Percentiles rank a stretch among this genome's conserved stretches.
These are phyloP conservation scores for Aureobasidium leucospermi DNA, from an alignment of 2,329 filamentous ascomycete genomes.

Conservation along the genomic window DNA sequence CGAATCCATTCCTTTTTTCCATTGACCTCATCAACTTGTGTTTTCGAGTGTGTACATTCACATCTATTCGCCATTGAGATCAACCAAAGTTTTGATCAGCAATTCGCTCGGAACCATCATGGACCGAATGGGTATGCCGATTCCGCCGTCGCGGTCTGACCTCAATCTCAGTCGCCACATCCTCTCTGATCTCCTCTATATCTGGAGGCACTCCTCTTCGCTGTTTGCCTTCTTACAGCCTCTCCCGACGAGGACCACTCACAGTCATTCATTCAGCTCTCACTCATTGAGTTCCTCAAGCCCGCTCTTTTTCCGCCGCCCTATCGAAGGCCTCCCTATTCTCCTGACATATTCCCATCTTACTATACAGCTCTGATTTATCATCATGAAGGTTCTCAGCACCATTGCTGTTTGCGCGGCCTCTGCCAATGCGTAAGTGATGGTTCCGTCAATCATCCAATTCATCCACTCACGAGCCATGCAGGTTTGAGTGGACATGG, in stretches of 20 bases:
- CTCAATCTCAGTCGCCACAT: neutral
- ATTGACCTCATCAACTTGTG: neutral
- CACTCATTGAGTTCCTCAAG: neutral
- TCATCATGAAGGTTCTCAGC: neutral
- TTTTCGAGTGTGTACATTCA: neutral
- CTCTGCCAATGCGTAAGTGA: neutral
- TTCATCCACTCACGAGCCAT: neutral
- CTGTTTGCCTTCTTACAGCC: neutral
- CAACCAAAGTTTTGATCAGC: neutral
- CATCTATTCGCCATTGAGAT: neutral
- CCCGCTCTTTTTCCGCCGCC: neutral
- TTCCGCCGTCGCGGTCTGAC: neutral
- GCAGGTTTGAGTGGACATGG: constrained; percentile 5
- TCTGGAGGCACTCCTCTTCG: neutral
- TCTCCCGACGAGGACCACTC: neutral
- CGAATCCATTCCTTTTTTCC: neutral
- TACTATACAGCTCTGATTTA: neutral
- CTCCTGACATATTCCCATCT: neutral
- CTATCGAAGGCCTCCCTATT: neutral
- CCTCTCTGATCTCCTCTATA: neutral
- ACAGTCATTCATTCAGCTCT: constrained; percentile 1
- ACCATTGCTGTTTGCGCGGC: neutral
- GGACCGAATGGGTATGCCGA: neutral
- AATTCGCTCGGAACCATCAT: neutral
- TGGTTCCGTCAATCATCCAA: neutral